Evolutionary conservation across 2,329 filamentous ascomycete species (phyloP), one percentile per base, ranked within the genome.

Genomic region (Aspergillus fumigatiaffinis): DNA sequence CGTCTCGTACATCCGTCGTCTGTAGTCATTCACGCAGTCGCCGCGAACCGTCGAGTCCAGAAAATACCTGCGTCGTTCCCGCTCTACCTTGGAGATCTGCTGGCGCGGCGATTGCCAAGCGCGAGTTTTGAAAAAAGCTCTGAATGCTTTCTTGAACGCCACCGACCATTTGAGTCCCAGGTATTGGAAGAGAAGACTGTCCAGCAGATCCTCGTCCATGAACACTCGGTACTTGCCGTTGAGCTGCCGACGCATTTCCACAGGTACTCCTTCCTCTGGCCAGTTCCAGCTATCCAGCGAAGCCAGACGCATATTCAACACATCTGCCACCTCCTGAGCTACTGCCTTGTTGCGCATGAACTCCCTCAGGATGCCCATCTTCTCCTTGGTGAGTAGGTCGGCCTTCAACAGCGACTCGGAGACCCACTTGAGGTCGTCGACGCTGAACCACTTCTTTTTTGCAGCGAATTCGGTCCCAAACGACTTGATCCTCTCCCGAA

Each of bases 141-240:
- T 66, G 50, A 84, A 80, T 0, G 67, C 72, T 7, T 65, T 48
- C 50, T 79, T 80, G 60, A 84, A 73, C 35, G 75, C 70, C 3
- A 81, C 75, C 1, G 79, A 75, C 78, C 81, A 84, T 51, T 76
- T 77, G 3, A 80, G 69, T 5, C 82, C 83, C 38, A 85, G 74
- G 59, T 79, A 83, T 48, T 85, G 80, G 2, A 84, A 67, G 25
- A 85, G 74, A 7, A 85, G 76, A 1, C 80, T 79, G 61, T 84
- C 80, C 7, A 84, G 76, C 21, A 84, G 72, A 59, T 87, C 84
- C 61, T 83, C 81, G 51, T 85, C 81, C 75, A 84, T 83, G 64
- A 79, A 84, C 26, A 85, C 80, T 1, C 83, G 76, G 64, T 86
- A 87, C 58, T 82, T 81, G 3, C 82, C 81, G 61, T 83, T 84